phyloP scores from a whole-genome alignment of 257 asterid species.

The Solanum chmielewskii region DNA sequence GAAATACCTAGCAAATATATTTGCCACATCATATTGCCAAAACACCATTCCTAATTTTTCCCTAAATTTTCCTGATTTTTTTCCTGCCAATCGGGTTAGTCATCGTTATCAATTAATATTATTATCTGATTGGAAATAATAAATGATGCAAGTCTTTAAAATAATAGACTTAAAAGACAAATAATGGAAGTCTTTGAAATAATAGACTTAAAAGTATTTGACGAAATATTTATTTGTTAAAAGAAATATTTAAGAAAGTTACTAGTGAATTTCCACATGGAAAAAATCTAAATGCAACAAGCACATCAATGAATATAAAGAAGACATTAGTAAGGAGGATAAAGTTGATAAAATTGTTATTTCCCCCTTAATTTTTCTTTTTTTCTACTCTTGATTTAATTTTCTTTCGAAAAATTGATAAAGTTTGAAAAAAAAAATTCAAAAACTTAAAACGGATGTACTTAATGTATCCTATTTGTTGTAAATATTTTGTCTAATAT shows the following conservation, averaged over 20 bases:
- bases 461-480: neutral
- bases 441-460: no score
- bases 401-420: neutral
- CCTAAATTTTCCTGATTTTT: no score
- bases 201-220: neutral
- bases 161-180: neutral
- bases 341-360: neutral
- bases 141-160: no score
- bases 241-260: neutral
- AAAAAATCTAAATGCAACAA: neutral
- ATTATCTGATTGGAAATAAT: no score
- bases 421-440: neutral
- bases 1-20: no score
- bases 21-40: no score
- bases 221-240: neutral
- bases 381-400: no score
- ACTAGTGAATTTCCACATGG: neutral
- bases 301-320: neutral
- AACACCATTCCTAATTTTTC: no score
- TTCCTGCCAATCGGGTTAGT: no score
- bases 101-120: no score
- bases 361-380: neutral
- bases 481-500: neutral
- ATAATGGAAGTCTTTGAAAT: neutral
- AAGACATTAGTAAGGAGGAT: neutral